Conservation (phyloP, 345 rosid species). For the Cardiospermum halicacabum region DNA sequence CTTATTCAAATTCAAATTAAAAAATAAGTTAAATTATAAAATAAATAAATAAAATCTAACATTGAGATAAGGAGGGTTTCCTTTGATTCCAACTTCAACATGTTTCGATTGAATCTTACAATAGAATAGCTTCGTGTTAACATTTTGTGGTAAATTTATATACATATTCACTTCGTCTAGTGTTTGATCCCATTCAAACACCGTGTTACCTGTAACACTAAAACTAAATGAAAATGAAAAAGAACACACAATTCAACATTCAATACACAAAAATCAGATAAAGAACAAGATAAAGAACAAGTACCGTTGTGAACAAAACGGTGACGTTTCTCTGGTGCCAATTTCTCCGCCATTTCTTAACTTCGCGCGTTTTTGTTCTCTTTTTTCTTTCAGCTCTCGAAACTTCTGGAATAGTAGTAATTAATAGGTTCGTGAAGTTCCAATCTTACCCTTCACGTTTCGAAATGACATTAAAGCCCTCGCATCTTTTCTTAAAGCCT, state of each 20-base stretch:
- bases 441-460: too few relatives aligned
- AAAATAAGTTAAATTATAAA: neutral
- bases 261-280: neutral
- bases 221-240: neutral
- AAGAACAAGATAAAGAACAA: neutral
- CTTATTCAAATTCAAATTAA: neutral
- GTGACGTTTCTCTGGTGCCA: conserved; percentile 68
- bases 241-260: neutral
- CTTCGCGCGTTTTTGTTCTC: neutral
- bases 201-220: conserved; percentile 74
- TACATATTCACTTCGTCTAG: conserved; percentile 82
- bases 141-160: conserved; percentile 62
- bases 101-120: conserved; percentile 86
- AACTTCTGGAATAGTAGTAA: too few relatives aligned
- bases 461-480: too few relatives aligned
- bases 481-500: too few relatives aligned
- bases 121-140: conserved; percentile 64
- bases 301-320: conserved; percentile 44
- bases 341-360: conserved; percentile 49
- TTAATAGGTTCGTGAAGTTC: too few relatives aligned
- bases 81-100: conserved; percentile 88
- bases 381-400: too few relatives aligned
- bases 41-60: conserved; percentile 30
- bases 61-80: conserved; percentile 92
- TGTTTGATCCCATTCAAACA: conserved; percentile 96